Conservation (phyloP, 139 green algal species). For the Chlamydomonas sphaeroides region DNA sequence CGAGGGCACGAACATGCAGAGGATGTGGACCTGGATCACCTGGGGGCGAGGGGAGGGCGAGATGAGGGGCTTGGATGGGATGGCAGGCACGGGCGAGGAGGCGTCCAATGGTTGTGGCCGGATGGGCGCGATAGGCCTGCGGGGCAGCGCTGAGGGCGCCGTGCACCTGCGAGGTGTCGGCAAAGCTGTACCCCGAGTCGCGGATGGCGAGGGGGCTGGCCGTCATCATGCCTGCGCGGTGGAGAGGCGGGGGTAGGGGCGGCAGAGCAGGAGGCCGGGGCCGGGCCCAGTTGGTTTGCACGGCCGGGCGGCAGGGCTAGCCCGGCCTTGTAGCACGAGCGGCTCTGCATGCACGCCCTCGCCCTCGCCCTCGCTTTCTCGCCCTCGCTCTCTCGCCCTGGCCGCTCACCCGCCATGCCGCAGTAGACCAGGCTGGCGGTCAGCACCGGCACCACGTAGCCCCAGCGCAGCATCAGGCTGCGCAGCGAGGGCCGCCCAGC, state of each 20-base stretch:
- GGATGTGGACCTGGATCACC: constrained; percentile 33
- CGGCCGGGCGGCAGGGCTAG: too few relatives aligned
- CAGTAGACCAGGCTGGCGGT: constrained; percentile 3
- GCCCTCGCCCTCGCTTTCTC: background rate
- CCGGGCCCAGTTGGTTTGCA: too few relatives aligned
- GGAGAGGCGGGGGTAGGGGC: too few relatives aligned
- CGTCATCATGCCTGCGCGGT: constrained; percentile 9
- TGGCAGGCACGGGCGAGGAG: background rate
- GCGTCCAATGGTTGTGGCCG: too few relatives aligned
- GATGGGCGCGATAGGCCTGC: too few relatives aligned
- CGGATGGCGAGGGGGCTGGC: constrained; percentile 8
- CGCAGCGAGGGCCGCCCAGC: background rate
- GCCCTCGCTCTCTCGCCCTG: background rate
- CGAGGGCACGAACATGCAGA: constrained; percentile 21
- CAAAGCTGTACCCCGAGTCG: background rate
- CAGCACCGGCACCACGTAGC: background rate
- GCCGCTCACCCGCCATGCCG: constrained; percentile 14
- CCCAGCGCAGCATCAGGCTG: background rate
- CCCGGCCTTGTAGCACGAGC: too few relatives aligned
- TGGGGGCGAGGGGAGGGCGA: background rate
- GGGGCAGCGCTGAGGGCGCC: too few relatives aligned
- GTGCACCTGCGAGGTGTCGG: constrained; percentile 9
- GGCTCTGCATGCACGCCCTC: too few relatives aligned
- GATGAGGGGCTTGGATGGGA: background rate
- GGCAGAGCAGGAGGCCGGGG: too few relatives aligned